Base-by-base conservation (phyloP, 108 stramenopile genomes). In the Phaeodactylum tricornutum region DNA sequence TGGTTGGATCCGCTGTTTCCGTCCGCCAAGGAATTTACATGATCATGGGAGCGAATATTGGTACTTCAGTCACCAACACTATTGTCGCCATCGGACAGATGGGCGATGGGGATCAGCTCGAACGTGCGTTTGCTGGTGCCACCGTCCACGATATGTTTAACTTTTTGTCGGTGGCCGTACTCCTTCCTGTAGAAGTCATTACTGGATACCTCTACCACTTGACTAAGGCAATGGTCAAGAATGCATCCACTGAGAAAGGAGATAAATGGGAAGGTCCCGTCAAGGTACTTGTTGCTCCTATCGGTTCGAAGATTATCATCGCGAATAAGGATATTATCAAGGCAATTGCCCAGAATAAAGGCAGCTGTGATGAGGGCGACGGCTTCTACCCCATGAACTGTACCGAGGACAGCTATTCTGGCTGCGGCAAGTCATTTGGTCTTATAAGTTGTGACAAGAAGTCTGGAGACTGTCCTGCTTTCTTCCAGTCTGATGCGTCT, bases 101-200 rank as follows among this genome's bases (percentile, higher is more conserved):
- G 72, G 78, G 77, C 55, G 79, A 87, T 54, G 82, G 79, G 55
- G 71, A 76, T 49, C 78, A 92, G 51, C 66, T 87, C 42, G 86
- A 87, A 45, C 83, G 84, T 50, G 90, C 86, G 44, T 92, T 92
- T 50, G 81, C 86, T 23, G 90, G 90, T 40, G 90, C 90, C 56
- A 87, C 86, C 15, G 90, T 92, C 47, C 90, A 92, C 66, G 90
- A 92, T 59, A 71, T 82, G 67, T 92, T 92, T 77, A 92, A 92
- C 81, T 77, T 79, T 44, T 52, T 92, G 46, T 55, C 84, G 41
- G 90, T 92, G 8, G 67, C 57, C 14, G 36, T 85, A 37, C 64
- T 87, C 40, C 74, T 92, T 47, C 90, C 90, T 15, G 17, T 92
- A 16, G 90, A 92, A 60, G 51, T 72, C 51, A 49, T 66, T 64